Evolutionary conservation across 257 asterid genomes (phyloP).

Genomic region (Cordia subcordata): DNA sequence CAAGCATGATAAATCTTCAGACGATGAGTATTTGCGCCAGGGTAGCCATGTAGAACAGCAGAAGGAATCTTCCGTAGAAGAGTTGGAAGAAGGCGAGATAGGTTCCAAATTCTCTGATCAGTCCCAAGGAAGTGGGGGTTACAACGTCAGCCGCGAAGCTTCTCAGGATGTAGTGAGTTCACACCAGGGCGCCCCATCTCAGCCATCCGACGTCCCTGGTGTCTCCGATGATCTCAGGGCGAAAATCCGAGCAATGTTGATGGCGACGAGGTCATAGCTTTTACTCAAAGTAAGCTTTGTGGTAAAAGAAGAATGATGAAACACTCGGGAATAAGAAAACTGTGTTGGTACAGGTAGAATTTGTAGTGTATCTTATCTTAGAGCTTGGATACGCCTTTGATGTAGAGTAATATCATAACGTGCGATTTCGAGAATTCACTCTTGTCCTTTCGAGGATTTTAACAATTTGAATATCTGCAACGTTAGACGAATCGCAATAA

Average conservation of each 20-base stretch:
- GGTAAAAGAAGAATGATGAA: too few relatives aligned
- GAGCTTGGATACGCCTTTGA: too few relatives aligned
- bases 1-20: conserved; percentile 35
- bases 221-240: conserved; percentile 82
- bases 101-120: conserved; percentile 43
- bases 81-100: conserved; percentile 82
- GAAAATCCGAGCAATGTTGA: conserved; percentile 58
- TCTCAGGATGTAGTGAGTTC: conserved; percentile 23
- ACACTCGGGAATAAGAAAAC: neutral
- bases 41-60: conserved; percentile 10
- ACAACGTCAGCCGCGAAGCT: conserved; percentile 36
- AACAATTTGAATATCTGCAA: too few relatives aligned
- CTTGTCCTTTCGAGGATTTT: too few relatives aligned
- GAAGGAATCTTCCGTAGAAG: conserved; percentile 24
- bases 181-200: conserved; percentile 37
- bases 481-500: too few relatives aligned
- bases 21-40: conserved; percentile 17
- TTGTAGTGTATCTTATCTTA: too few relatives aligned
- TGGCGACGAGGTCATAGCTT: conserved; percentile 25
- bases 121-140: conserved; percentile 30
- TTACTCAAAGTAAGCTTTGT: too few relatives aligned
- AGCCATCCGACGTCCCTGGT: conserved; percentile 38
- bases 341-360: too few relatives aligned
- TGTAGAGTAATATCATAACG: too few relatives aligned
- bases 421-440: neutral